These are phyloP conservation scores for Eragrostis nindensis DNA, from an alignment of 176 grass and related monocot species.

Conservation along the genomic window DNA sequence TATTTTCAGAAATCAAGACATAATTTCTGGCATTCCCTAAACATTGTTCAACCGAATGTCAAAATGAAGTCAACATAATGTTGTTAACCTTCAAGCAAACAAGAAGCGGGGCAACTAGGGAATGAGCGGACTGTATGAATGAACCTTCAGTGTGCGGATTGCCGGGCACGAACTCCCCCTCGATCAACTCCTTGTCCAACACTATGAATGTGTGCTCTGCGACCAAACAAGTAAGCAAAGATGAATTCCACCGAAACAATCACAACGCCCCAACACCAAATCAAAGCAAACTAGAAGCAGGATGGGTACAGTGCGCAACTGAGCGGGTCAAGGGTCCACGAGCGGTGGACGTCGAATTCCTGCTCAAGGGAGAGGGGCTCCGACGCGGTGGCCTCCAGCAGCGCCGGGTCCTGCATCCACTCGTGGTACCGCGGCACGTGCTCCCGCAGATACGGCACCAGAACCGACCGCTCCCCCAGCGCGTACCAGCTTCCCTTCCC, in stretches of 20 bases:
- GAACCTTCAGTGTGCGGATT: constrained; percentile 80
- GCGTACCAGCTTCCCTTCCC: constrained; percentile 44
- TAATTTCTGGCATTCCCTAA: background rate
- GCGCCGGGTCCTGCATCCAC: constrained; percentile 84
- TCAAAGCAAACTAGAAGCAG: background rate
- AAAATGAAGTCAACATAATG: background rate
- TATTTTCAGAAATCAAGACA: background rate
- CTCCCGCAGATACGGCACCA: constrained; percentile 81
- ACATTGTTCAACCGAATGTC: constrained; percentile 5
- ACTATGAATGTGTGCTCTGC: constrained; percentile 87
- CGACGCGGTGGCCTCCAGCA: constrained; percentile 82
- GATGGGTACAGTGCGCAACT: constrained; percentile 4
- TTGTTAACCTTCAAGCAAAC: background rate
- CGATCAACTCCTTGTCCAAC: constrained; percentile 69
- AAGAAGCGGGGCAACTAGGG: background rate
- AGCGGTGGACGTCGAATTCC: constrained; percentile 81
- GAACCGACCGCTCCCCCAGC: constrained; percentile 51
- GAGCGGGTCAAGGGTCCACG: constrained; percentile 66
- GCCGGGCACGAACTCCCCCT: constrained; percentile 50
- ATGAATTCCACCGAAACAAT: constrained; percentile 24
- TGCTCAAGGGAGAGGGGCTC: constrained; percentile 77
- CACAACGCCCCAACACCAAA: constrained; percentile 8
- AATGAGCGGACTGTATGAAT: background rate
- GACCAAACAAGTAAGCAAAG: constrained; percentile 16
- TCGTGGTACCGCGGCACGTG: constrained; percentile 82